Conservation (phyloP, 257 asterid genomes). For the Petrea volubilis region DNA sequence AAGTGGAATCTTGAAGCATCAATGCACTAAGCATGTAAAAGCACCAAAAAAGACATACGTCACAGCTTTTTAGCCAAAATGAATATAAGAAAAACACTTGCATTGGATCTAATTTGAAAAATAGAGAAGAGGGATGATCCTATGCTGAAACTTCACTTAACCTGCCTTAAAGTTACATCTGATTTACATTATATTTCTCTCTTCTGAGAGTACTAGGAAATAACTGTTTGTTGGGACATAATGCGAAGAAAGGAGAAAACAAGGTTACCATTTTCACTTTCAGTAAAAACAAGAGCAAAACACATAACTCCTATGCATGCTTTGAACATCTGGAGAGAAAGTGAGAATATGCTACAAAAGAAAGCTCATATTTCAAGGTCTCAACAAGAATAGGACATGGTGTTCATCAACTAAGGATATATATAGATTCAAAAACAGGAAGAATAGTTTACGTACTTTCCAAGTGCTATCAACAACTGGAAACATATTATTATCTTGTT, state of each 20-base stretch:
- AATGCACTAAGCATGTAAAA: neutral
- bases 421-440: constrained; percentile 15
- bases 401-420: neutral
- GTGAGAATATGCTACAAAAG: neutral
- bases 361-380: constrained; percentile 4
- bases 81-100: neutral
- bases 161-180: neutral
- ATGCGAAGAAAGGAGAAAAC: neutral
- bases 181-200: neutral
- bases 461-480: constrained; percentile 93
- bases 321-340: constrained; percentile 16
- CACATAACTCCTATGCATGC: neutral
- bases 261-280: neutral
- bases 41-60: neutral
- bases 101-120: neutral
- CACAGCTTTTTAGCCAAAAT: neutral
- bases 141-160: constrained; percentile 14
- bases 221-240: neutral
- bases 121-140: neutral
- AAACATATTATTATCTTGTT: constrained; percentile 69
- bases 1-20: neutral
- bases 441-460: constrained; percentile 50
- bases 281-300: constrained; percentile 5
- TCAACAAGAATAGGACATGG: neutral
- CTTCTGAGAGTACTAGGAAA: neutral